Evolutionary conservation across 441 rosid species (phyloP).

Genomic region (Corymbia calophylla): DNA sequence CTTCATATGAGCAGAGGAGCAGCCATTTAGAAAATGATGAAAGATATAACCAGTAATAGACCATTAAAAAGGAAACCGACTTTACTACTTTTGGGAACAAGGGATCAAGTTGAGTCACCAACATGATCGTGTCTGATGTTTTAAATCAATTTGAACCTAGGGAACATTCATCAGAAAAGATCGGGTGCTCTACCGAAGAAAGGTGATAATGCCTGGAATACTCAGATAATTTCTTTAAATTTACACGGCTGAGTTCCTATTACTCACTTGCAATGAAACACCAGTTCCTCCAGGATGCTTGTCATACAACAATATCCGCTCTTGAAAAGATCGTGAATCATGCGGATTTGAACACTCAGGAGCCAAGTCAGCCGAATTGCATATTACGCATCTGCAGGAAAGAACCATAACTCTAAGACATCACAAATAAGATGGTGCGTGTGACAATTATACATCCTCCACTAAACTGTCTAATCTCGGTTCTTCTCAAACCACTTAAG

Average conservation of each 20-base stretch:
- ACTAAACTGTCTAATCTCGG: not conserved
- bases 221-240: not conserved
- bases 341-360: slow-evolving; percentile 84
- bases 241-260: not conserved
- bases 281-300: slow-evolving; percentile 96
- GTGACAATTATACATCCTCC: not conserved
- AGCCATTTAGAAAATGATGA: not conserved
- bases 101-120: not conserved
- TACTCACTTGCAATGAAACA: slow-evolving; percentile 61
- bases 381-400: slow-evolving; percentile 51
- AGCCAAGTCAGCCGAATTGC: slow-evolving; percentile 88
- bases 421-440: not conserved
- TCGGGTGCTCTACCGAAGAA: not conserved
- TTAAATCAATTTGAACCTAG: not conserved
- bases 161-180: not conserved
- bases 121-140: not conserved
- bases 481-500: not conserved
- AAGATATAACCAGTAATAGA: not conserved
- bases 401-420: slow-evolving; percentile 12
- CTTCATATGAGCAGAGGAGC: not conserved
- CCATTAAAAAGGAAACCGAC: not conserved
- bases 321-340: slow-evolving; percentile 50
- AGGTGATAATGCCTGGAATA: not conserved
- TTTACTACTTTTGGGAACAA: not conserved
- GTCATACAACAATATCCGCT: slow-evolving; percentile 83